Evolutionary conservation across 2,329 filamentous ascomycete species (phyloP).

Genomic region (Neopestalotiopsis rosae): DNA sequence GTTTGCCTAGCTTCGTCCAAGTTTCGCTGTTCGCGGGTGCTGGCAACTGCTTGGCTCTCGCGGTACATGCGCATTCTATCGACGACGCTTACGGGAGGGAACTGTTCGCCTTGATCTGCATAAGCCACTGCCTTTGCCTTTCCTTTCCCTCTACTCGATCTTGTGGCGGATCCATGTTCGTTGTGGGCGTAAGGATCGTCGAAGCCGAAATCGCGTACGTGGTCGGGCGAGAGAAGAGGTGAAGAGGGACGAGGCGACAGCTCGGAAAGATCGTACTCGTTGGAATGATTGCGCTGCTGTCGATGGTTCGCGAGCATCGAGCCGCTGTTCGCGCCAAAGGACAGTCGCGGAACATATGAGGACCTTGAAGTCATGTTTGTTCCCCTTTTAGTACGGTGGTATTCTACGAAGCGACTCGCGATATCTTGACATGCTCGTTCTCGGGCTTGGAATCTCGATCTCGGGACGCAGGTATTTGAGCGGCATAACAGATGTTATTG

Average conservation of each 20-base stretch:
- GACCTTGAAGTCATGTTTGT: slow-evolving; percentile 31
- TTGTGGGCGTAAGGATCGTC: slow-evolving; percentile 6
- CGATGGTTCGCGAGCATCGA: slow-evolving; percentile 26
- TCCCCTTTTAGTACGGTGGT: neutral
- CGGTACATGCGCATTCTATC: slow-evolving; percentile 21
- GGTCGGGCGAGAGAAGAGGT: slow-evolving; percentile 30
- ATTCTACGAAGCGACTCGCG: neutral
- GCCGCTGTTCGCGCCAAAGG: slow-evolving; percentile 27
- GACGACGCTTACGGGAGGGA: slow-evolving; percentile 20
- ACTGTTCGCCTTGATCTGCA: slow-evolving; percentile 22
- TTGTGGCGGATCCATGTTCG: neutral
- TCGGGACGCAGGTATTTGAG: neutral
- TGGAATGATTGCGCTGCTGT: slow-evolving; percentile 21
- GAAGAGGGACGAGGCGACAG: slow-evolving; percentile 36
- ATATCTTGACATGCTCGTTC: neutral
- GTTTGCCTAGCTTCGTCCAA: slow-evolving; percentile 8
- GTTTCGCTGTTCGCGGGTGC: slow-evolving; percentile 8
- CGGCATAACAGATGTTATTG: neutral
- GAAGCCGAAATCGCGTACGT: slow-evolving; percentile 15
- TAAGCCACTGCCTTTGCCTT: slow-evolving; percentile 31
- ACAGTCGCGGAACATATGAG: slow-evolving; percentile 33
- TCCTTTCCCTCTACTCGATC: slow-evolving; percentile 21
- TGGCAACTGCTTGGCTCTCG: slow-evolving; percentile 9
- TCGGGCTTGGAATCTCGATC: neutral
- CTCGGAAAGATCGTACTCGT: slow-evolving; percentile 36